phyloP scores from a whole-genome alignment of 768 basidiomycete genomes.

The Hygrophorus pudorinus region DNA sequence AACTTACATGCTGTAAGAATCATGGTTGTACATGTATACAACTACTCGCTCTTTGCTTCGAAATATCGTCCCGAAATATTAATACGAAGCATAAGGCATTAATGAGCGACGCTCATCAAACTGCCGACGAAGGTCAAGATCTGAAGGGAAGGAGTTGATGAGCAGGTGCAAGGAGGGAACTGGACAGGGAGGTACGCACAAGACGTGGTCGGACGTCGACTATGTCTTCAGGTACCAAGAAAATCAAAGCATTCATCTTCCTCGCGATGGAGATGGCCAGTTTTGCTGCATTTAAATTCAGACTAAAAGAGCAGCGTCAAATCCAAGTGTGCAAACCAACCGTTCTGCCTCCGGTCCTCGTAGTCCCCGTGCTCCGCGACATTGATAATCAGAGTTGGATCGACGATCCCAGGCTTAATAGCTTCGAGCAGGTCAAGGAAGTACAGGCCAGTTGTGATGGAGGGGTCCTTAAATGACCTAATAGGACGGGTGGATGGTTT shows the following conservation, averaged over 20 bases:
- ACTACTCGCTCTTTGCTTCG: neutral
- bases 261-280: conserved; percentile 97
- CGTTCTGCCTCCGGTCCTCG: conserved; percentile 88
- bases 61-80: too few species aligned
- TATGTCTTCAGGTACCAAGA: conserved; percentile 95
- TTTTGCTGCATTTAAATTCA: conserved; percentile 56
- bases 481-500: conserved; percentile 54
- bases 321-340: conserved; percentile 31
- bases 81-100: neutral
- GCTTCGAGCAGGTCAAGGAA: conserved; percentile 89
- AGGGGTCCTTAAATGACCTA: conserved; percentile 91
- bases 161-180: neutral
- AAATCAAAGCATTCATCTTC: conserved; percentile 94
- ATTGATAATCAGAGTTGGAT: conserved; percentile 66
- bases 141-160: conserved; percentile 25
- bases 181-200: conserved; percentile 44
- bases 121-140: conserved; percentile 95
- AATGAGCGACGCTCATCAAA: conserved; percentile 66
- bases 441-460: conserved; percentile 82
- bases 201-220: conserved; percentile 88
- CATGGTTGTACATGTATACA: neutral
- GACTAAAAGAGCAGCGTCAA: too few species aligned
- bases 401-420: conserved; percentile 90
- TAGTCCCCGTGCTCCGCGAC: conserved; percentile 57
- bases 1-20: neutral